Conservation (phyloP, 225 moss, liverwort and hornwort species). For the Climacium dendroides region DNA sequence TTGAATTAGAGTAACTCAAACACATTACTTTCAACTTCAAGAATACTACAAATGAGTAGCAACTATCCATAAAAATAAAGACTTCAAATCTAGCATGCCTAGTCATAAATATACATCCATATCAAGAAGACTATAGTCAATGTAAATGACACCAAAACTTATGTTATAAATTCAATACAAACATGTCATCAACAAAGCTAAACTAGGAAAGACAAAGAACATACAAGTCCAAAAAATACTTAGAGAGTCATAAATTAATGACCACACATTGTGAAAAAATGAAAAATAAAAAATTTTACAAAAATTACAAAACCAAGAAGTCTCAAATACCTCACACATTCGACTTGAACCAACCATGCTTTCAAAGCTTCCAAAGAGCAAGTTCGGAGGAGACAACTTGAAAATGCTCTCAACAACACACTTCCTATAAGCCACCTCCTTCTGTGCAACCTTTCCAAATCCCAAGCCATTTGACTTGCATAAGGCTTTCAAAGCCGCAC, state of each 20-base stretch:
- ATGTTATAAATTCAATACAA: background rate
- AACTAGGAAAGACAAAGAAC: background rate
- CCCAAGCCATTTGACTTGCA: background rate
- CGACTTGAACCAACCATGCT: background rate
- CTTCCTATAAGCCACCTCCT: background rate
- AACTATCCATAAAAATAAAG: too few relatives aligned
- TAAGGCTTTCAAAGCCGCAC: background rate
- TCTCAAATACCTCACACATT: background rate
- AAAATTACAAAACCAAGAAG: too few relatives aligned
- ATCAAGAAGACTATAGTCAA: too few relatives aligned
- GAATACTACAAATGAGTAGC: too few relatives aligned
- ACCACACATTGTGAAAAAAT: rapidly evolving
- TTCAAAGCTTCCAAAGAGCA: background rate
- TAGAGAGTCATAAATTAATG: rapidly evolving
- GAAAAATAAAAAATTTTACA: background rate
- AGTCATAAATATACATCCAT: background rate
- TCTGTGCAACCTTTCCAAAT: background rate
- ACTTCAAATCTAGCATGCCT: background rate
- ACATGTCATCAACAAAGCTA: background rate
- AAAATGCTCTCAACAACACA: background rate
- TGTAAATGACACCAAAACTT: too few relatives aligned
- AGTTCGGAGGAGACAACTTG: background rate
- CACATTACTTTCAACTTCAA: background rate
- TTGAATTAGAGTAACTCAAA: too few relatives aligned
- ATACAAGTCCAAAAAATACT: background rate